Evolutionary conservation across 306 rosid genomes (phyloP), one percentile per base, ranked within the genome.

Genomic region (Canavalia ensiformis): DNA sequence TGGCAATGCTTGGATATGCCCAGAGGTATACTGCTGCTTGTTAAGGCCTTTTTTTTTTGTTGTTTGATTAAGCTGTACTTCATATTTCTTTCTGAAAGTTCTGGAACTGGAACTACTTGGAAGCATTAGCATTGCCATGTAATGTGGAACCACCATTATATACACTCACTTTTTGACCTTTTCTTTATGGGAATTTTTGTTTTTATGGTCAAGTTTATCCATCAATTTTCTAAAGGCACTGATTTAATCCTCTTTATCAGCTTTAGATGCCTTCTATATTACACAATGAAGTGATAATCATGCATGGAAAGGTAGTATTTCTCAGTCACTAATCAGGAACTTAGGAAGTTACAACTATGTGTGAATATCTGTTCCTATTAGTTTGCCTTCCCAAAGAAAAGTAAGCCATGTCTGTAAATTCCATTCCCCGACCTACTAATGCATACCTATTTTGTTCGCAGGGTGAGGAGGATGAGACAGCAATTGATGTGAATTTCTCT

Each of bases 1-100:
- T 75, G 98, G 98, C 82, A 92, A 95, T 91, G 97, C 94, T 47
- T 95, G 98, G 98, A 88, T 95, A 69, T 95, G 98, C 89, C 93
- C 97, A 47, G 98, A 95, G 98, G 98, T 95, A 87, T 52, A 18
- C 81, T 29, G 52, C 67, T 71, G 33, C 74, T 57, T 55, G 70
- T 79, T 63, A 52, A 64, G 33, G 63, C 68, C 68, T 71, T 68
- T 47, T 30, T 47, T 30, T 60, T 42, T 4, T 1, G 29, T 9
- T 12, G 34, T 51, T 62, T 47, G 12, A 6, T 63, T 63, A 34
- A 13, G 5, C 39, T 25, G 25, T 63, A 8, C 11, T 45, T 77
- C 33, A 41, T 28, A 7, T 37, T 64, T 62, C 6, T 25, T 7
- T 62, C n/a, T 45, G 5, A 25, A 51, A 45, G 51, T 29, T 70